A percentile compares a stretch with the other conserved stretches of the same genome.
Evolutionary conservation across 2,329 filamentous ascomycete species (phyloP).

Genomic region (Penicillium sp.): DNA sequence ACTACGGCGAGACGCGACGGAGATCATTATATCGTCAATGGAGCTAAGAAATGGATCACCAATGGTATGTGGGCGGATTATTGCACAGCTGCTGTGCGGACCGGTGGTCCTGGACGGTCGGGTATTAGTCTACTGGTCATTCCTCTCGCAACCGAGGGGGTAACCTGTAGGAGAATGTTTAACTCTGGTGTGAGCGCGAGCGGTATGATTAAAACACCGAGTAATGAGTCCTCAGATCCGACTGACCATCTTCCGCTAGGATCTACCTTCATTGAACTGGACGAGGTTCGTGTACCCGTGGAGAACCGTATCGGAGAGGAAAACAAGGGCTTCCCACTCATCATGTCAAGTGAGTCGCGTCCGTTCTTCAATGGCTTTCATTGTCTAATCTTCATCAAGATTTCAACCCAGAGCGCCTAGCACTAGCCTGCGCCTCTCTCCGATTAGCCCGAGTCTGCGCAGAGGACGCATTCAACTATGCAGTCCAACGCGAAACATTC

Average conservation of each 20-base stretch:
- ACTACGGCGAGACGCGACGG: slow-evolving; percentile 59
- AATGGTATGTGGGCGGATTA: slow-evolving; percentile 62
- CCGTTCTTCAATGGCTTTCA: not conserved
- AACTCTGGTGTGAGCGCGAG: slow-evolving; percentile 69
- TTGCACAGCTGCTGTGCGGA: slow-evolving; percentile 59
- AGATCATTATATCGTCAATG: slow-evolving; percentile 62
- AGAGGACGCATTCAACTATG: slow-evolving; percentile 61
- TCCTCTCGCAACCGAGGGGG: slow-evolving; percentile 64
- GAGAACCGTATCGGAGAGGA: slow-evolving; percentile 69
- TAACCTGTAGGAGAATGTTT: slow-evolving; percentile 51
- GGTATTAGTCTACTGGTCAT: slow-evolving; percentile 68
- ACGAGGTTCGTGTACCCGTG: slow-evolving; percentile 69
- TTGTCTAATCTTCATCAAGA: slow-evolving; percentile 36
- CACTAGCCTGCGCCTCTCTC: slow-evolving; percentile 64
- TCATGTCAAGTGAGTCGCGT: slow-evolving; percentile 60
- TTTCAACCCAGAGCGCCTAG: slow-evolving; percentile 74
- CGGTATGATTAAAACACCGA: slow-evolving; percentile 37
- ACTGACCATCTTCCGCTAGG: slow-evolving; percentile 23
- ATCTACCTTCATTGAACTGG: slow-evolving; percentile 66
- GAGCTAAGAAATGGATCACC: slow-evolving; percentile 69
- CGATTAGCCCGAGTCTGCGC: slow-evolving; percentile 63
- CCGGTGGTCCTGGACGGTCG: slow-evolving; percentile 59
- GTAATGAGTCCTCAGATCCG: not conserved
- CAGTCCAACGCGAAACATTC: slow-evolving; percentile 64
- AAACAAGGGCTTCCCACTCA: slow-evolving; percentile 69